phyloP scores from a whole-genome alignment of 495 filamentous ascomycete genomes.

The Hyaloscypha variabilis region DNA sequence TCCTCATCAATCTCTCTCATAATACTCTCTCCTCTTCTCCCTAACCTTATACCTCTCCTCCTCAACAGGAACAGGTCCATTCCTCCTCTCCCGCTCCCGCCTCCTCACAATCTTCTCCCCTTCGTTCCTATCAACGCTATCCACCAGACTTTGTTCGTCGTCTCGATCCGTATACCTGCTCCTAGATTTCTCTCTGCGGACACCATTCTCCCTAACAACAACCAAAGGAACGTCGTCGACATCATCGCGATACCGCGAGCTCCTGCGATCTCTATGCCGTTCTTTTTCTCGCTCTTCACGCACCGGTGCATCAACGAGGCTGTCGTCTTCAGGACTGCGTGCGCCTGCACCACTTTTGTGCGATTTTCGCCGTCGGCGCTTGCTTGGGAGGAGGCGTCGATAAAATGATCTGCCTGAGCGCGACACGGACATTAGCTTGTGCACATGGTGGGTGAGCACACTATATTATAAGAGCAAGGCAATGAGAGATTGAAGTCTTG shows the following conservation, averaged over 20 bases:
- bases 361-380: slow-evolving; percentile 9
- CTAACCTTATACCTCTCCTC: background rate
- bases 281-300: background rate
- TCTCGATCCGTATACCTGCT: background rate
- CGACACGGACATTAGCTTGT: slow-evolving; percentile 1
- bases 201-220: slow-evolving; percentile 4
- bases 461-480: background rate
- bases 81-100: background rate
- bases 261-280: background rate
- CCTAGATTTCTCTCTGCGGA: background rate
- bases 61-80: background rate
- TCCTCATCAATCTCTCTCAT: background rate
- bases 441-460: background rate
- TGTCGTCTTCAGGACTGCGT: background rate
- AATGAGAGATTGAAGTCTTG: background rate
- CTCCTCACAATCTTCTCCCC: background rate
- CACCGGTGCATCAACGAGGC: background rate
- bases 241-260: background rate
- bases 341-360: background rate
- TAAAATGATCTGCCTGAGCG: slow-evolving; percentile 10
- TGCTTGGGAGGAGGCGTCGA: background rate
- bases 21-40: background rate
- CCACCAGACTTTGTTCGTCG: background rate
- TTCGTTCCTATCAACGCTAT: background rate
- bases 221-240: background rate